phyloP scores from a whole-genome alignment of 2,329 filamentous ascomycete genomes.

The Didymella lethalis region DNA sequence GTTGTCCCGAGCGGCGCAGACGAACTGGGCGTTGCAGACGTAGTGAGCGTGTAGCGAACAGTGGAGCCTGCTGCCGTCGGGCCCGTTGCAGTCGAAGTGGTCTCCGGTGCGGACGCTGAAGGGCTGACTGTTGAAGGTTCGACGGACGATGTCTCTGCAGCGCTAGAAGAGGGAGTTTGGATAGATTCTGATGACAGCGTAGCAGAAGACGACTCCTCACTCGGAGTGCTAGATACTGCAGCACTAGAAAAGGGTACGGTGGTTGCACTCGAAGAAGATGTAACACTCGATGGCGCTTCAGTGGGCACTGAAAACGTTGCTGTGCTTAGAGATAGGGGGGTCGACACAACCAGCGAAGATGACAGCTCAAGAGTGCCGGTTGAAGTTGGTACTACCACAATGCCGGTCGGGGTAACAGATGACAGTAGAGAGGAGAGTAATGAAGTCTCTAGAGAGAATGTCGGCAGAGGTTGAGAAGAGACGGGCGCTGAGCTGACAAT shows the following conservation, averaged over 20 bases:
- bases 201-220: background rate
- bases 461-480: slow-evolving; percentile 7
- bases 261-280: background rate
- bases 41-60: slow-evolving; percentile 26
- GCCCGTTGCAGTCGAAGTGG: slow-evolving; percentile 11
- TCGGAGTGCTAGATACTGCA: background rate
- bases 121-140: slow-evolving; percentile 1
- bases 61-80: slow-evolving; percentile 25
- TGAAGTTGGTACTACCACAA: background rate
- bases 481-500: background rate
- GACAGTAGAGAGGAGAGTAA: background rate
- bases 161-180: background rate
- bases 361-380: background rate
- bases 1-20: slow-evolving; percentile 23
- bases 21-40: slow-evolving; percentile 23
- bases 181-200: background rate
- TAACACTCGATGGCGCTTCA: background rate
- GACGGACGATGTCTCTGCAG: background rate
- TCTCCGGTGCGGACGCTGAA: slow-evolving; percentile 3
- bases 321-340: background rate
- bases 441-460: slow-evolving; percentile 11
- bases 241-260: background rate
- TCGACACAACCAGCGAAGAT: background rate
- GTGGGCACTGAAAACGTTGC: background rate
- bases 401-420: background rate